phyloP scores from a whole-genome alignment of 345 rosid genomes.

The Populus euphratica region DNA sequence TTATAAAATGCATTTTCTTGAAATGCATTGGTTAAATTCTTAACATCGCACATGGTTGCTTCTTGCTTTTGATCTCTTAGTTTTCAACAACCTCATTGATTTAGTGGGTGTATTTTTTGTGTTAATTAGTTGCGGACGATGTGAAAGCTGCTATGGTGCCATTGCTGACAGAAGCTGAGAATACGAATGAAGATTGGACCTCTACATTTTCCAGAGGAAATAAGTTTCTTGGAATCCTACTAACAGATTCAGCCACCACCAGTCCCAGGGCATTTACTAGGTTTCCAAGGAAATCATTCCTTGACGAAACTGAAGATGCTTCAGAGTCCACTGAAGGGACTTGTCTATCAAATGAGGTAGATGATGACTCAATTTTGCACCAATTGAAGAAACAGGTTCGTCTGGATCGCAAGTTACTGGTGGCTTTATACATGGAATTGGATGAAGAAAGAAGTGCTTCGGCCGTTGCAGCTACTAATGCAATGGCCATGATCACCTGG shows the following conservation, averaged over 20 bases:
- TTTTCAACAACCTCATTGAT: not conserved
- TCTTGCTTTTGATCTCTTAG: not conserved
- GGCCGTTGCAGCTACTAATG: slow-evolving; percentile 85
- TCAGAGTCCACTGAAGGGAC: slow-evolving; percentile 37
- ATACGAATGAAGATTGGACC: slow-evolving; percentile 41
- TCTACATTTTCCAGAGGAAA: slow-evolving; percentile 49
- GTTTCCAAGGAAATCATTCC: slow-evolving; percentile 40
- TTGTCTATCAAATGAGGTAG: slow-evolving; percentile 35
- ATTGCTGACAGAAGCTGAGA: slow-evolving; percentile 43
- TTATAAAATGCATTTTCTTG: not conserved
- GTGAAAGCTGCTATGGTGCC: slow-evolving; percentile 36
- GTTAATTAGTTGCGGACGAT: slow-evolving; percentile 41
- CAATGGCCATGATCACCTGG: slow-evolving; percentile 92
- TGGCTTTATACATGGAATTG: slow-evolving; percentile 79
- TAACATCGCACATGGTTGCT: not conserved
- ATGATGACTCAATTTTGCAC: slow-evolving; percentile 51
- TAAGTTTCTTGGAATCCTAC: slow-evolving; percentile 72
- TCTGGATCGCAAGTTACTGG: slow-evolving; percentile 74
- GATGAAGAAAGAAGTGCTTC: slow-evolving; percentile 92
- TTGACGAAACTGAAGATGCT: slow-evolving; percentile 49
- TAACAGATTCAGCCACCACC: slow-evolving; percentile 56
- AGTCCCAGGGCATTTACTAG: slow-evolving; percentile 61
- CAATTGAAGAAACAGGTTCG: slow-evolving; percentile 72
- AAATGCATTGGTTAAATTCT: not conserved
- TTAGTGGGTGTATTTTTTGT: not conserved